Percentiles rank a stretch among this genome's conserved stretches.
These are phyloP conservation scores for Rhynchosporium secalis DNA, from an alignment of 2,329 filamentous ascomycete genomes.

Conservation along the genomic window DNA sequence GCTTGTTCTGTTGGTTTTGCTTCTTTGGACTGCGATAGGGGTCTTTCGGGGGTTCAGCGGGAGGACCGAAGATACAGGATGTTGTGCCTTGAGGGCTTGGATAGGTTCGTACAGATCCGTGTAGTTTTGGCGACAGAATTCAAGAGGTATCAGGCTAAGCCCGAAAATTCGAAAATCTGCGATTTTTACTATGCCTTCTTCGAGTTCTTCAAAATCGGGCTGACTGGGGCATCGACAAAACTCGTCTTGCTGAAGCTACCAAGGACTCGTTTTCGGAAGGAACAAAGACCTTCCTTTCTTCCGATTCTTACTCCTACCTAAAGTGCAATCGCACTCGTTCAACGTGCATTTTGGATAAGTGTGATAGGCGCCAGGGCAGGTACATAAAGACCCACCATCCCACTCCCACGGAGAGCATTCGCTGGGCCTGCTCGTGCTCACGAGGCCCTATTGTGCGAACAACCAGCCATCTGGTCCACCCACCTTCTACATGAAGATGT, in stretches of 20 bases:
- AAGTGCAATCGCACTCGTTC: neutral
- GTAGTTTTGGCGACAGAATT: no score
- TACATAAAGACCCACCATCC: neutral
- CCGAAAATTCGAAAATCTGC: no score
- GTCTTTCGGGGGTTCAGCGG: no score
- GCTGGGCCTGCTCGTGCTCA: neutral
- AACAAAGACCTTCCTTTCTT: neutral
- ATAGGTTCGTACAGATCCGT: no score
- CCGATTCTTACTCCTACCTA: neutral
- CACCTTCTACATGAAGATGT: constrained; percentile 4
- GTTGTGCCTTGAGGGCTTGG: no score
- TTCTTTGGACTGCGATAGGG: neutral
- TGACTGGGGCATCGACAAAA: no score
- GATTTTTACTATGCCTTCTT: no score
- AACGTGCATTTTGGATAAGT: constrained; percentile 8
- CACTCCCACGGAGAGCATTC: neutral
- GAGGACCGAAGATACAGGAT: no score
- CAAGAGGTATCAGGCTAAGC: neutral
- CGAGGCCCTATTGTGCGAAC: neutral
- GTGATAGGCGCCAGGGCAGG: neutral
- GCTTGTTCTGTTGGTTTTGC: neutral
- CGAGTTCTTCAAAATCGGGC: no score
- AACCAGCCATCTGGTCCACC: constrained; percentile 6
- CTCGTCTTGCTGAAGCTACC: no score
- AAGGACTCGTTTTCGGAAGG: no score